These are phyloP conservation scores for Barnettozyma vustinii DNA, from an alignment of 805 yeast species.

Conservation along the genomic window DNA sequence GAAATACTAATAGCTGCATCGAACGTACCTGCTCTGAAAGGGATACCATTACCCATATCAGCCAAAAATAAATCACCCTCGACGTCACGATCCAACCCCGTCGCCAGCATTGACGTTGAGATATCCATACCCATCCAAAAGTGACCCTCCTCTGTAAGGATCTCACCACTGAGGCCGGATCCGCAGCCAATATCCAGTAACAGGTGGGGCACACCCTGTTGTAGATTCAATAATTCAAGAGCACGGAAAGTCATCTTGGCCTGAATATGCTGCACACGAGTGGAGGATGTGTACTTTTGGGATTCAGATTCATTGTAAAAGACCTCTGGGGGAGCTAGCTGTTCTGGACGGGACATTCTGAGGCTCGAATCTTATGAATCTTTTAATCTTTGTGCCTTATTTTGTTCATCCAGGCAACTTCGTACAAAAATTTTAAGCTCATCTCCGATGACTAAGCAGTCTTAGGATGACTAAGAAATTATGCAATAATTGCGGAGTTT, in stretches of 20 bases:
- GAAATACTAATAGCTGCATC: slow-evolving; percentile 95
- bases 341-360: slow-evolving; percentile 91
- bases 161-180: slow-evolving; percentile 93
- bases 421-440: background rate
- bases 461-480: too few relatives aligned
- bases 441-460: background rate
- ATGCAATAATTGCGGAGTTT: too few relatives aligned
- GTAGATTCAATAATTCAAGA: slow-evolving; percentile 75
- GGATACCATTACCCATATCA: slow-evolving; percentile 92
- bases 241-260: slow-evolving; percentile 97
- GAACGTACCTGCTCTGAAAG: slow-evolving; percentile 92
- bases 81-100: slow-evolving; percentile 85
- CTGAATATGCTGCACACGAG: slow-evolving; percentile 97
- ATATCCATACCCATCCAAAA: slow-evolving; percentile 96
- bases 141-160: slow-evolving; percentile 88
- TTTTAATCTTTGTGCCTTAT: background rate
- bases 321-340: slow-evolving; percentile 92
- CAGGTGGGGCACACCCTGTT: slow-evolving; percentile 49
- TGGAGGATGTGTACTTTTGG: slow-evolving; percentile 80
- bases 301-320: slow-evolving; percentile 92
- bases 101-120: slow-evolving; percentile 91
- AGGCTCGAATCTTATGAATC: background rate
- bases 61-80: slow-evolving; percentile 91
- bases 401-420: too few relatives aligned
- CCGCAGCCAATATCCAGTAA: slow-evolving; percentile 95